phyloP scores from a whole-genome alignment of 257 asterid genomes.

The Solanum pennellii region DNA sequence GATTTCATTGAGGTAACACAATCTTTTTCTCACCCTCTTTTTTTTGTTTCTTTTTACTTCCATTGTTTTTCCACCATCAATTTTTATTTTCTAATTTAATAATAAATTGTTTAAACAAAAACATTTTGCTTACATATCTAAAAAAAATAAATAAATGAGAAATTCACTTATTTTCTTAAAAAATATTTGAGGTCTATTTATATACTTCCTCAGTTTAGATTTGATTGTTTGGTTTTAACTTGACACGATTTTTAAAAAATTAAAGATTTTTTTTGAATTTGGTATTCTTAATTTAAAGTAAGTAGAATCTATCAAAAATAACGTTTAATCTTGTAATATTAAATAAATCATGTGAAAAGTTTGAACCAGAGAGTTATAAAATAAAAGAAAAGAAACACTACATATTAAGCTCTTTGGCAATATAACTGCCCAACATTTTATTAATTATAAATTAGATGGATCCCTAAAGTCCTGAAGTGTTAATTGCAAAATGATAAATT shows the following conservation, averaged over 20 bases:
- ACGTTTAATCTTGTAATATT: too few relatives aligned
- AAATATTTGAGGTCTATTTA: neutral
- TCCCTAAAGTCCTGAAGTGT: neutral
- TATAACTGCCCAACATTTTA: neutral
- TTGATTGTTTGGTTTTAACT: too few relatives aligned
- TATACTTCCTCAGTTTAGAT: neutral
- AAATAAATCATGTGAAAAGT: neutral
- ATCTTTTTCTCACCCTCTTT: neutral
- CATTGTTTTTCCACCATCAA: too few relatives aligned
- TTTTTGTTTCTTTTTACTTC: too few relatives aligned
- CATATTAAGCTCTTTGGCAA: neutral
- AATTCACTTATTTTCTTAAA: too few relatives aligned
- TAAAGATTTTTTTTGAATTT: too few relatives aligned
- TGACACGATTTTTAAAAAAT: neutral
- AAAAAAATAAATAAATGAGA: too few relatives aligned
- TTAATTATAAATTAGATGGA: neutral
- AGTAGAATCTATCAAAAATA: neutral
- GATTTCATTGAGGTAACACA: conserved; percentile 47
- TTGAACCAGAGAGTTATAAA: too few relatives aligned
- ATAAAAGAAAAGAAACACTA: neutral
- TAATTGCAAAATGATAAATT: neutral
- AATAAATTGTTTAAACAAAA: too few relatives aligned
- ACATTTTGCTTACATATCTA: too few relatives aligned
- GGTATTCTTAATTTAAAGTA: too few relatives aligned
- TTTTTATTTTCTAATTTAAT: too few relatives aligned